Evolutionary conservation across 2,329 filamentous ascomycete species (phyloP).

Genomic region (Sclerotinia sclerotiorum): DNA sequence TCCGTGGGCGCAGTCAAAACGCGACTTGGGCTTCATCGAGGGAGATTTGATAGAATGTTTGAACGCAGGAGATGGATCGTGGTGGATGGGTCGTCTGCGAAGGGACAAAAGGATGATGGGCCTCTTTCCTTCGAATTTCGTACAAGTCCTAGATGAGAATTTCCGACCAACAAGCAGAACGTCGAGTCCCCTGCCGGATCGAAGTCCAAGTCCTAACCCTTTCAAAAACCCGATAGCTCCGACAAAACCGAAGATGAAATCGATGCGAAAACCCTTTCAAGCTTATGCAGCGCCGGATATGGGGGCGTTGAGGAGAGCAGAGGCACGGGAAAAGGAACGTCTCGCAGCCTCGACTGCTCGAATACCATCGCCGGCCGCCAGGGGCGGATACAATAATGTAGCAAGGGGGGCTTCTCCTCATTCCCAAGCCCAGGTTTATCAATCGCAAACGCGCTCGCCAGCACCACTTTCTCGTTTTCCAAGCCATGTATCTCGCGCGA

Average conservation of each 20-base stretch:
- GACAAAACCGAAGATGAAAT: constrained; percentile 50
- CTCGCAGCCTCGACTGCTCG: constrained; percentile 32
- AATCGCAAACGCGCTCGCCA: constrained; percentile 45
- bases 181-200: constrained; percentile 50
- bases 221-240: constrained; percentile 37
- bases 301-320: constrained; percentile 55
- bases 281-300: constrained; percentile 66
- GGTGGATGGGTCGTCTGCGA: constrained; percentile 94
- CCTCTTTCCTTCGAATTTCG: constrained; percentile 95
- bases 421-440: constrained; percentile 33
- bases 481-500: constrained; percentile 7
- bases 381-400: constrained; percentile 30
- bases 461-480: constrained; percentile 31
- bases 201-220: constrained; percentile 39
- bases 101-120: constrained; percentile 89
- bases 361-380: constrained; percentile 35
- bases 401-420: constrained; percentile 37
- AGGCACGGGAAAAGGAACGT: constrained; percentile 37
- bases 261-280: constrained; percentile 66
- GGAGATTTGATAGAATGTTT: constrained; percentile 97
- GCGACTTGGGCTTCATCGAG: constrained; percentile 94
- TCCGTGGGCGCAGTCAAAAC: constrained; percentile 63
- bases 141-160: constrained; percentile 80
- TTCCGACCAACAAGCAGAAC: constrained; percentile 74
- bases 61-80: constrained; percentile 94